Evolutionary conservation across 805 yeast species (phyloP).

Genomic region (Lachancea sp.): DNA sequence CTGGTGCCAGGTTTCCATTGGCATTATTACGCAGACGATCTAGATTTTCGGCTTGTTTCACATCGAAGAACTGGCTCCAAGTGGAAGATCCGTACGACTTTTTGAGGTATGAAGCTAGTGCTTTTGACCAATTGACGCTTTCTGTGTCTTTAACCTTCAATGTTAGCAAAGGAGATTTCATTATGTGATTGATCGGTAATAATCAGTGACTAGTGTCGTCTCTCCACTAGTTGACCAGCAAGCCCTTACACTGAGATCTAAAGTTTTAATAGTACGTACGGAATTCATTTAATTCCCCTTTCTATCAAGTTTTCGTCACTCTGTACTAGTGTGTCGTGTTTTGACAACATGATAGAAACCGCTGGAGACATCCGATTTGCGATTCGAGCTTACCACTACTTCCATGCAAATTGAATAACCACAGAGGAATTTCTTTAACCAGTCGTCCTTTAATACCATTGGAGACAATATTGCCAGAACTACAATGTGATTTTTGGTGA

Average conservation of each 20-base stretch:
- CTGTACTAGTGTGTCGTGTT: too few relatives aligned
- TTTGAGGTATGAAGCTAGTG: conserved; percentile 26
- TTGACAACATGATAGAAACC: too few relatives aligned
- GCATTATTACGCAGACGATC: conserved; percentile 29
- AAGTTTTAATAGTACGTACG: too few relatives aligned
- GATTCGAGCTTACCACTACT: too few relatives aligned
- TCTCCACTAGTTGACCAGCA: background rate
- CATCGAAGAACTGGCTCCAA: conserved; percentile 30
- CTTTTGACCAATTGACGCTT: conserved; percentile 27
- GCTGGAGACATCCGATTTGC: too few relatives aligned
- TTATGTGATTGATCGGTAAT: background rate
- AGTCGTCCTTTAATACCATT: too few relatives aligned
- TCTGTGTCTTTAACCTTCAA: conserved; percentile 30
- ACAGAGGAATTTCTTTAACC: too few relatives aligned
- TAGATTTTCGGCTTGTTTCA: conserved; percentile 21
- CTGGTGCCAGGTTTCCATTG: conserved; percentile 29
- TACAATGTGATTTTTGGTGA: too few relatives aligned
- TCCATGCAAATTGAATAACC: too few relatives aligned
- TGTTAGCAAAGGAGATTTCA: conserved; percentile 25
- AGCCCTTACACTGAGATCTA: background rate
- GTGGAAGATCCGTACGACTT: conserved; percentile 28
- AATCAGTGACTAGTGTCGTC: background rate
- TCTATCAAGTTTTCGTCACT: too few relatives aligned
- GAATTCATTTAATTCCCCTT: too few relatives aligned
- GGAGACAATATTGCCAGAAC: too few relatives aligned